Evolutionary conservation across 805 yeast genomes (phyloP).

Genomic region (Candida awuae): DNA sequence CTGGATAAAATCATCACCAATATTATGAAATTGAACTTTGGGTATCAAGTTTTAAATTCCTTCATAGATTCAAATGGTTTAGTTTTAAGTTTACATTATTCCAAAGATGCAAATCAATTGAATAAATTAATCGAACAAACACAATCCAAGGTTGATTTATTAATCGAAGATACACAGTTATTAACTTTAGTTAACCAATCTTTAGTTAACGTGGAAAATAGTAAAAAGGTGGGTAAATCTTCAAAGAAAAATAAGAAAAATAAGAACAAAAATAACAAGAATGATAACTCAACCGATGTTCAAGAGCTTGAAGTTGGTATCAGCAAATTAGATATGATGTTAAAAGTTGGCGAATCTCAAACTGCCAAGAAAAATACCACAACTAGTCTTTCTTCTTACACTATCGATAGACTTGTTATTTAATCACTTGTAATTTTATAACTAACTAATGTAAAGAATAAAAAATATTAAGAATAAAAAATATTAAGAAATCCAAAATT

Average conservation of each 20-base stretch:
- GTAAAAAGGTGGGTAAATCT: conserved; percentile 5
- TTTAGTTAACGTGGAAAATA: conserved; percentile 21
- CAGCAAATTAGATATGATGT: conserved; percentile 20
- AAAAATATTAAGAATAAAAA: too few species aligned
- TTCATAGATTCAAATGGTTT: conserved; percentile 70
- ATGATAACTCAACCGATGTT: background rate
- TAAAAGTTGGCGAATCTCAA: conserved; percentile 18
- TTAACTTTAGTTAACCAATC: conserved; percentile 42
- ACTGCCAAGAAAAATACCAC: conserved; percentile 23
- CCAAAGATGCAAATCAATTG: conserved; percentile 39
- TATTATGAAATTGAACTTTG: conserved; percentile 39
- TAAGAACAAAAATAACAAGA: conserved; percentile 16
- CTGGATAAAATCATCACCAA: conserved; percentile 39
- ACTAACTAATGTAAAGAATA: background rate
- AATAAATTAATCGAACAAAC: conserved; percentile 41
- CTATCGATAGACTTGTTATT: conserved; percentile 41
- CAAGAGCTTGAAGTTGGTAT: conserved; percentile 21
- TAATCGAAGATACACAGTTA: conserved; percentile 34
- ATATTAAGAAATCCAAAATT: too few species aligned
- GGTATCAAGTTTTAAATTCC: conserved; percentile 54
- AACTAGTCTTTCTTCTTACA: conserved; percentile 46
- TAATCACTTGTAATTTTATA: conserved; percentile 13
- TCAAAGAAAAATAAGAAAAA: conserved; percentile 4
- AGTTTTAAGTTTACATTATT: conserved; percentile 49
- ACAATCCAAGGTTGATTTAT: conserved; percentile 29